Base-by-base conservation (phyloP, 495 filamentous ascomycete species). In the Neurospora pannonica region DNA sequence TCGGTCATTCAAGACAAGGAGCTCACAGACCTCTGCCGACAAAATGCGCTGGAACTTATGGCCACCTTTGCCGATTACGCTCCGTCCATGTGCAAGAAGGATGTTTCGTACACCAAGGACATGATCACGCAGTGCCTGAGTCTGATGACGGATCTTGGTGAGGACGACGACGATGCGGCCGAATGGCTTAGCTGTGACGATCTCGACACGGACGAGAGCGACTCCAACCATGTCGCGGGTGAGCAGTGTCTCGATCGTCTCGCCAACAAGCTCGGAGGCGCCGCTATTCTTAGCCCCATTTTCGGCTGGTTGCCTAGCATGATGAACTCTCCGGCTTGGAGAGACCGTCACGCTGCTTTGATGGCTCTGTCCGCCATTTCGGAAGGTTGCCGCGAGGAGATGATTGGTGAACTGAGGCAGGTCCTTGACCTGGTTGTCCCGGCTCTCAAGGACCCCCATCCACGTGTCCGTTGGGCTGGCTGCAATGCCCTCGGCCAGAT, bases 341-440 rank as follows among this genome's bases (percentile, higher is more conserved):
- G 94, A 78, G 96, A 99, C 82, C 89, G 95, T 62, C 97, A 99
- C 81, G 97, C 97, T 10, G 96, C 97, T 73, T 89, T 99, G 71
- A 99, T 99, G 97, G 97, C 97, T 10, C 97, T 99, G 72, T 98
- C 97, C 24, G 97, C 97, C 74, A 99, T 99, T 76, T 98, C 97
- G 0, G 97, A 99, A 82, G 97, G 97, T 28, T 99, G 97, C 78
- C 90, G 93, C 72, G 97, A 98, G 34, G 86, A 97, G 75, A 99
- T 99, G 97, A 88, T 95, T 73, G 93, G 92, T 69, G 95, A 99
- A 80, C 86, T 99, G 5, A 92, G 93, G 79, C 93, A 97, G 80
- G 95, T 99, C 31, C 86, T 99, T 74, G 94, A 95, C 70, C 87
- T 98, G 34, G 96, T 99, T 48, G 90, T 97, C 48, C 97, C 97